Evolutionary conservation across 805 yeast genomes (phyloP), one percentile per base, ranked within the genome.

Genomic region (Sugiyamaella marilandica): DNA sequence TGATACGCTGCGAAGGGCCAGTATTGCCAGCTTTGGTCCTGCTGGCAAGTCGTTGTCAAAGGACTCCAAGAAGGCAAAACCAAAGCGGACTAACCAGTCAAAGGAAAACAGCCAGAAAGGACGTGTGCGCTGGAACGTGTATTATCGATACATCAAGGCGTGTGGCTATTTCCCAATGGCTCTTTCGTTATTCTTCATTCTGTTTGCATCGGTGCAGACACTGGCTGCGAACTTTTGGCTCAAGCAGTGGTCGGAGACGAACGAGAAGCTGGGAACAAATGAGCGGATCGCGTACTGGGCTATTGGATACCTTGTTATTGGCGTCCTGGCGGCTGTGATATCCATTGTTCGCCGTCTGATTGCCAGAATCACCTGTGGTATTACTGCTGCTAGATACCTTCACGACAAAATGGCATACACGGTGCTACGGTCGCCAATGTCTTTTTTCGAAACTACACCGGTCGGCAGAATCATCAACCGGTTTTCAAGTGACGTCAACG

Each of bases 391-490:
- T 1, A 51, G 45, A 19, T 47, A 31, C 21, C 73, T 89, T 55
- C 97, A 91, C 68, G 79, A 82, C 56, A 69, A 70, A 16, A 90
- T 91, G 97, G 82, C 89, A 2, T 68, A 67, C 10, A 67, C 79
- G 46, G 94, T 91, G 5, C 69, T 91, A 54, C 76, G 90, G 56
- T 92, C 97, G 0, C 97, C 97, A 55, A 91, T 91, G 97, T 77
- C 86, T 35, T 91, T 91, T 65, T 91, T 91, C 64, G 98, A 91
- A 69, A 88, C 96, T 0, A 91, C 97, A 0, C 98, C 97, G 50
- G 83, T 90, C 58, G 98, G 98, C 32, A 79, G 97, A 69, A 81
- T 91, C 52, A 76, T 90, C 66, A 91, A 91, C 72, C 77, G 98
- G 66, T 91, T 91, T 64, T 87, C 96, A 1, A 87, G 82, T 65